These are phyloP conservation scores for Ustilago hordei DNA, from an alignment of 1,284 basidiomycete species.

Conservation along the genomic window DNA sequence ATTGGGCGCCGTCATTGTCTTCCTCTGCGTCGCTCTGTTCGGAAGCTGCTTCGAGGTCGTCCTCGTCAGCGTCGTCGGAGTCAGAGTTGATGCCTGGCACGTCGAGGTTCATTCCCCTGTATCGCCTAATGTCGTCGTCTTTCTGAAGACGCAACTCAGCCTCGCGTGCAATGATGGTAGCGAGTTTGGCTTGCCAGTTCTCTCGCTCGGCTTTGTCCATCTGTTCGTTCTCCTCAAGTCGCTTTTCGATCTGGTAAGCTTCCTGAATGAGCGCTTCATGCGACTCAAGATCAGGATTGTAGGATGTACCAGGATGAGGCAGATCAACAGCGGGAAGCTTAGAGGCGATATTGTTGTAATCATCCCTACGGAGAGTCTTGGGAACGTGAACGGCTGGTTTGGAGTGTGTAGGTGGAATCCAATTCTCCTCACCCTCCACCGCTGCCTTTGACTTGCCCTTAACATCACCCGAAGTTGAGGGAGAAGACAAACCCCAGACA, in stretches of 20 bases:
- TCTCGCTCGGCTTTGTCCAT: constrained; percentile 40
- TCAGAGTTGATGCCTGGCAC: constrained; percentile 17
- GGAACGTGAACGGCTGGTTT: constrained; percentile 32
- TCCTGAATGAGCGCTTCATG: constrained; percentile 81
- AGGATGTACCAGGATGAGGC: constrained; percentile 90
- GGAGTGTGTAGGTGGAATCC: constrained; percentile 17
- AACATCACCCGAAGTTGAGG: neutral
- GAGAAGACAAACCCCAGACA: constrained; percentile 30
- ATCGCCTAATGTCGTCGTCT: constrained; percentile 30
- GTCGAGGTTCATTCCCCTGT: constrained; percentile 52
- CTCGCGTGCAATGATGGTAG: constrained; percentile 40
- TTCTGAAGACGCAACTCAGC: constrained; percentile 25
- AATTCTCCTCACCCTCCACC: constrained; percentile 11
- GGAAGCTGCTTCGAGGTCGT: neutral
- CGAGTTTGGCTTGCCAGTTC: constrained; percentile 31
- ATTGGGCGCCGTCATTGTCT: constrained; percentile 13
- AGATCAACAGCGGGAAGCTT: constrained; percentile 75
- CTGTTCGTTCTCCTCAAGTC: constrained; percentile 75
- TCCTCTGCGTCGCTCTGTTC: constrained; percentile 6
- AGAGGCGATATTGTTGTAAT: constrained; percentile 34
- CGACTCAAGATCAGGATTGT: constrained; percentile 85
- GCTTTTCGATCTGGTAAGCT: constrained; percentile 78
- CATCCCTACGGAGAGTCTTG: constrained; percentile 34
- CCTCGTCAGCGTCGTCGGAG: constrained; percentile 25
- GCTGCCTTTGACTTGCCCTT: constrained; percentile 39